Evolutionary conservation across 1,139 yeast genomes (phyloP).

Genomic region (Pichia sp.): DNA sequence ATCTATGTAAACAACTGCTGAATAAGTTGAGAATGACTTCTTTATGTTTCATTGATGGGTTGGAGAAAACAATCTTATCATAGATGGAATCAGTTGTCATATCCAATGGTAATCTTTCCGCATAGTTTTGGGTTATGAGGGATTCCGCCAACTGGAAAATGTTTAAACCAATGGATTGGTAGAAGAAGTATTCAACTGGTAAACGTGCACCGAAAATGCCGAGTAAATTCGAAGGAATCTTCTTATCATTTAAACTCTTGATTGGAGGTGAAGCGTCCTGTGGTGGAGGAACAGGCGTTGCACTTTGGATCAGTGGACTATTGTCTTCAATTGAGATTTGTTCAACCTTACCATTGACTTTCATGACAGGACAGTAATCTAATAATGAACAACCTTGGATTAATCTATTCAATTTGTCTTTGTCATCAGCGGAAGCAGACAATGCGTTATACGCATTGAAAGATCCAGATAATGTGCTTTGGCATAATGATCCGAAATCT

Average conservation of each 20-base stretch:
- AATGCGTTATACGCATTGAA: conserved; percentile 1
- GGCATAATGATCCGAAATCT: conserved; percentile 1
- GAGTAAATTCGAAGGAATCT: conserved; percentile 75
- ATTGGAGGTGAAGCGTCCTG: conserved; percentile 10
- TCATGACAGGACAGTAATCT: conserved; percentile 68
- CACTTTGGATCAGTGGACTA: conserved; percentile 20
- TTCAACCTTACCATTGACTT: conserved; percentile 66
- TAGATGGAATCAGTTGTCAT: conserved; percentile 58
- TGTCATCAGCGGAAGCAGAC: conserved; percentile 3
- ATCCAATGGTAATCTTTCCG: conserved; percentile 71
- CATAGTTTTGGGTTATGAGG: conserved; percentile 60
- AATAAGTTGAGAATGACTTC: conserved; percentile 66
- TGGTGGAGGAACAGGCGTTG: background rate
- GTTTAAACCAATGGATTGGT: conserved; percentile 74
- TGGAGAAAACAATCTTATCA: conserved; percentile 49
- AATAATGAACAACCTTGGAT: conserved; percentile 54
- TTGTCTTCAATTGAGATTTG: conserved; percentile 37
- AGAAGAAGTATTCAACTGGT: conserved; percentile 84
- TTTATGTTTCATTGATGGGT: conserved; percentile 46
- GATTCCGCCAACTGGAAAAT: conserved; percentile 67
- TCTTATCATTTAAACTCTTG: conserved; percentile 9
- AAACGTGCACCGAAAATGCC: conserved; percentile 82
- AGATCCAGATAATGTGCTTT: conserved; percentile 1
- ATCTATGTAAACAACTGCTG: conserved; percentile 76
- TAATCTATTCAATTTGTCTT: conserved; percentile 33